Conservation (phyloP, 139 green algal species). For the Chlamydomonas schloesseri region DNA sequence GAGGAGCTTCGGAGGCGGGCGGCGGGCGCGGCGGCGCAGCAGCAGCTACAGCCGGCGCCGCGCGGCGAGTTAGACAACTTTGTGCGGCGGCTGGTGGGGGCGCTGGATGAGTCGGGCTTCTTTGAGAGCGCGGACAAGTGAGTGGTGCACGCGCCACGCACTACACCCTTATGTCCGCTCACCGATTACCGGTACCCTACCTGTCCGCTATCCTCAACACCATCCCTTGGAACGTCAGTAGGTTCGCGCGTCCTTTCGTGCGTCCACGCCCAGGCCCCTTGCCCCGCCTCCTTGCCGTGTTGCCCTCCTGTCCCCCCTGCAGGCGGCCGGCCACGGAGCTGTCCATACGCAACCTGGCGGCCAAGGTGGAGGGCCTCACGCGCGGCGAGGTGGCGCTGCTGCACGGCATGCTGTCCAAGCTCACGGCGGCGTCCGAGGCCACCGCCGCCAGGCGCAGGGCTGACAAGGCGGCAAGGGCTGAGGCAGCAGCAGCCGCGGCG, state of each 20-base stretch:
- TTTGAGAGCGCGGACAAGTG: slow-evolving; percentile 5
- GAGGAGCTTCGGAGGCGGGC: background rate
- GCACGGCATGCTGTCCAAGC: slow-evolving; percentile 35
- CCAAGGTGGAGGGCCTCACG: slow-evolving; percentile 17
- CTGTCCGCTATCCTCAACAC: too few relatives aligned
- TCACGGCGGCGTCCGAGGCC: background rate
- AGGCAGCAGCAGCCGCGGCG: too few relatives aligned
- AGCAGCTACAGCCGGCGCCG: background rate
- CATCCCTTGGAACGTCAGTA: too few relatives aligned
- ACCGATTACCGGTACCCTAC: too few relatives aligned
- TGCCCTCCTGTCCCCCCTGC: too few relatives aligned
- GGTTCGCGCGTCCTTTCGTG: too few relatives aligned
- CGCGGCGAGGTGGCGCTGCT: slow-evolving; percentile 24
- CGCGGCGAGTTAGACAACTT: slow-evolving; percentile 2
- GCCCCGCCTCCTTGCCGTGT: too few relatives aligned
- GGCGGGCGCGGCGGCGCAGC: background rate
- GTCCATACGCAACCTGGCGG: slow-evolving; percentile 23
- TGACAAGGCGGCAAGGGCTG: too few relatives aligned
- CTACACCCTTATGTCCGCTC: too few relatives aligned
- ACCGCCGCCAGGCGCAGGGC: too few relatives aligned
- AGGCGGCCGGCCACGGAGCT: background rate
- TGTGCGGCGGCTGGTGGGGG: background rate
- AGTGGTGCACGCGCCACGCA: too few relatives aligned
- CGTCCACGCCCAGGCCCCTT: too few relatives aligned
- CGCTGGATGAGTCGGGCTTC: slow-evolving; percentile 16